Percentiles rank a stretch among this genome's conserved stretches.
These are phyloP conservation scores for Ceratobasidium sp. DNA, from an alignment of 1,284 basidiomycete species.

Conservation along the genomic window DNA sequence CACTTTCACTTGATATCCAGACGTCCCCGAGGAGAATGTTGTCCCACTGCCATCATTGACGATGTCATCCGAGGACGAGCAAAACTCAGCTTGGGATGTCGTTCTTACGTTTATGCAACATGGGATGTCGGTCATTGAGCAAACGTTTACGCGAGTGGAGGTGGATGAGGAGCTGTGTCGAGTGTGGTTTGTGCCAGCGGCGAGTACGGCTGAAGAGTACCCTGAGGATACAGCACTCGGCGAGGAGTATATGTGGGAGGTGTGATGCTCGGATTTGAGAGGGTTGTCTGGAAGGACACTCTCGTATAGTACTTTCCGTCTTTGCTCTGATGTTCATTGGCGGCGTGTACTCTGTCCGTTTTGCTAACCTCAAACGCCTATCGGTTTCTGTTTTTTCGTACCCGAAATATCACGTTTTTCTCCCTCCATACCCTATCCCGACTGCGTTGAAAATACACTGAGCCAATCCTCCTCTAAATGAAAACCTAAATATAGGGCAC, in stretches of 20 bases:
- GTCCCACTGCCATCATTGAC: slow-evolving; percentile 43
- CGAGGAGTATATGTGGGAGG: slow-evolving; percentile 2
- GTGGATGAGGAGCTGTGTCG: slow-evolving; percentile 18
- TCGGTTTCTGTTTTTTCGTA: no score
- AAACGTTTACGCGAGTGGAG: slow-evolving; percentile 15
- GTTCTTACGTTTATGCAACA: background rate
- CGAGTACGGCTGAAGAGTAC: slow-evolving; percentile 6
- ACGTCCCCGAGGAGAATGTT: slow-evolving; percentile 57
- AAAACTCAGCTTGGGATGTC: background rate
- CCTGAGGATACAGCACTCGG: background rate
- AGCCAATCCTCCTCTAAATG: no score
- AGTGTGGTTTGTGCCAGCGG: slow-evolving; percentile 25
- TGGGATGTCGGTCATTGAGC: background rate
- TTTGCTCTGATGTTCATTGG: no score
- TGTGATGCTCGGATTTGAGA: background rate
- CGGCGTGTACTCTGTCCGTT: no score
- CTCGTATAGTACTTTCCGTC: no score
- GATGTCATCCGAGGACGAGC: background rate
- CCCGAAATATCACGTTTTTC: no score
- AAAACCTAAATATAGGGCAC: no score
- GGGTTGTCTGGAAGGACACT: no score
- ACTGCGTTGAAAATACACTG: no score
- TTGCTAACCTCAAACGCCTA: no score
- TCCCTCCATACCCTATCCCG: no score
- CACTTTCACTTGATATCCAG: slow-evolving; percentile 43